Conservation (phyloP, 2,329 filamentous ascomycete species). For the Colletotrichum cordylinicola region DNA sequence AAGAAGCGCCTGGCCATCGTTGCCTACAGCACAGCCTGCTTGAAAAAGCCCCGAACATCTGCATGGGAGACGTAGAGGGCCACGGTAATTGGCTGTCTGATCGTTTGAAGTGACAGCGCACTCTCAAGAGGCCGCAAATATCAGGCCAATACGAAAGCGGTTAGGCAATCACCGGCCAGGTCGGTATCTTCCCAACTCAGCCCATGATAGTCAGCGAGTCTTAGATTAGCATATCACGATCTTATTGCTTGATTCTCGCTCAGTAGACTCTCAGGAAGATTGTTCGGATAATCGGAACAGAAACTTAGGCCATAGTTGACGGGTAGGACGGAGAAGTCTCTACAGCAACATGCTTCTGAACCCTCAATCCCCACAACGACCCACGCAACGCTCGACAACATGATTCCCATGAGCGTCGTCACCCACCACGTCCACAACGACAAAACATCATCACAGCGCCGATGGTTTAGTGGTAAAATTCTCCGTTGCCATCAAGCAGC, state of each 20-base stretch:
- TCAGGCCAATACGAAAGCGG: too few relatives aligned
- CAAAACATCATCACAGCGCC: not conserved
- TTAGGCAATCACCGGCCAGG: too few relatives aligned
- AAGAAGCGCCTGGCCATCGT: not conserved
- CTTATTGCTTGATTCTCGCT: too few relatives aligned
- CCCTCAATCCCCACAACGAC: not conserved
- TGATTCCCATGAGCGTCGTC: fast-evolving
- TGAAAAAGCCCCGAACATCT: not conserved
- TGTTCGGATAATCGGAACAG: too few relatives aligned
- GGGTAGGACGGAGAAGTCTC: too few relatives aligned
- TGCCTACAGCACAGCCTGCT: not conserved
- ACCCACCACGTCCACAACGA: fast-evolving
- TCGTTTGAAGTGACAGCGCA: too few relatives aligned
- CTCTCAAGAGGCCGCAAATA: too few relatives aligned
- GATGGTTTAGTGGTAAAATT: not conserved
- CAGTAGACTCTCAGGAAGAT: too few relatives aligned
- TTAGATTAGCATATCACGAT: too few relatives aligned
- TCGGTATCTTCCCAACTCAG: too few relatives aligned
- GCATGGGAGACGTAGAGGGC: not conserved
- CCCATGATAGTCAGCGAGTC: too few relatives aligned
- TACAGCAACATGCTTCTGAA: not conserved
- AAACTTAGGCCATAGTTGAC: too few relatives aligned
- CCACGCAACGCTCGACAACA: not conserved
- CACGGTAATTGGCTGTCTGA: not conserved
- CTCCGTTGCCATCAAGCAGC: not conserved